These are phyloP conservation scores for Tetrapisispora arboricola DNA, from an alignment of 805 yeast genomes.

Conservation along the genomic window DNA sequence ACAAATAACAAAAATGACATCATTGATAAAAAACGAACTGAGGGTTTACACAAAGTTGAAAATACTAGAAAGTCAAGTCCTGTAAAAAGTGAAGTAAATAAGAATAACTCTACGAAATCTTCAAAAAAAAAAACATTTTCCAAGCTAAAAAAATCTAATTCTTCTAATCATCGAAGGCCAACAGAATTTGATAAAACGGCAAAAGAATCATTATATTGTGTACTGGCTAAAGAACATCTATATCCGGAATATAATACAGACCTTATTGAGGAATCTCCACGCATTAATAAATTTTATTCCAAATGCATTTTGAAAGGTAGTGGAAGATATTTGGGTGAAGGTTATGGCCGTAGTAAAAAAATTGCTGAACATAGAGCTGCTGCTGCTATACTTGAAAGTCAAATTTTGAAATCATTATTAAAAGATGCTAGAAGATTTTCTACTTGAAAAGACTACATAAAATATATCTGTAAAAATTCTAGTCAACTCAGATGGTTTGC, in stretches of 20 bases:
- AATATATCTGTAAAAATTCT: too few relatives aligned
- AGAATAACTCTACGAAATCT: too few relatives aligned
- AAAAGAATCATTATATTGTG: constrained; percentile 8
- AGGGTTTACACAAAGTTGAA: too few relatives aligned
- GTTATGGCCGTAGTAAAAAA: constrained; percentile 15
- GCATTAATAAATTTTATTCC: constrained; percentile 4
- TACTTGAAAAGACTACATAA: neutral
- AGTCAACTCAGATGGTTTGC: too few relatives aligned
- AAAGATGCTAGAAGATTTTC: neutral
- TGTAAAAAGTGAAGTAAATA: too few relatives aligned
- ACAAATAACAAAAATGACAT: neutral
- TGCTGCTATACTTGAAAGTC: constrained; percentile 1
- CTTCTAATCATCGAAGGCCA: neutral
- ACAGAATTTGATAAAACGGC: constrained; percentile 7
- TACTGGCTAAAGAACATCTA: constrained; percentile 8
- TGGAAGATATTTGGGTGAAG: constrained; percentile 10
- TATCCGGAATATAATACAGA: constrained; percentile 10
- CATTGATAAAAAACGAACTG: too few relatives aligned
- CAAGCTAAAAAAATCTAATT: neutral
- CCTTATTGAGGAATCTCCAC: neutral
- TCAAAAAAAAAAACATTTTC: neutral
- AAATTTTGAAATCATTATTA: neutral
- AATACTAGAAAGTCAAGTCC: too few relatives aligned
- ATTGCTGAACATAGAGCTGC: constrained; percentile 14
- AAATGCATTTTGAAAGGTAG: constrained; percentile 10